These are phyloP conservation scores for Suillus brevipes DNA, from an alignment of 768 basidiomycete genomes.

Conservation along the genomic window DNA sequence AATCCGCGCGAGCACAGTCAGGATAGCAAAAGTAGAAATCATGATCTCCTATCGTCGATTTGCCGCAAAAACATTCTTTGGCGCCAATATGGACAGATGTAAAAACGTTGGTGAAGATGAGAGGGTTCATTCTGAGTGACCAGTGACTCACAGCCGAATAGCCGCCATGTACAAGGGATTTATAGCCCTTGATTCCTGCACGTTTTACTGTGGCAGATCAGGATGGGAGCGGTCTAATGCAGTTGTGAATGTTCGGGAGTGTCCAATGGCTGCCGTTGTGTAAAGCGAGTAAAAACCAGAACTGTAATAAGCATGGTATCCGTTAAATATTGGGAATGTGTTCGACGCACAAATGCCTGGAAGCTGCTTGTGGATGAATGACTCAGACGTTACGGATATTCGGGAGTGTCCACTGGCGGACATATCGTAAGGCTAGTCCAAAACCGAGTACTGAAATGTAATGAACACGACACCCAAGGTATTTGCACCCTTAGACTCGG, in stretches of 20 bases:
- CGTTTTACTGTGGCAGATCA: neutral
- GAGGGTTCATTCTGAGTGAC: neutral
- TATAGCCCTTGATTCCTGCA: neutral
- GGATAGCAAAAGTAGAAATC: constrained; percentile 32
- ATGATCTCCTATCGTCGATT: constrained; percentile 21
- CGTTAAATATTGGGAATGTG: neutral
- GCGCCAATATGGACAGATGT: constrained; percentile 12
- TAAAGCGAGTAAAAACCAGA: neutral
- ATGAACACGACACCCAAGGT: neutral
- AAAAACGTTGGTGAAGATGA: constrained; percentile 6
- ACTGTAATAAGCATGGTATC: neutral
- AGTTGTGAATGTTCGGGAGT: neutral
- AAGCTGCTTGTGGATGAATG: neutral
- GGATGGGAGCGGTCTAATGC: neutral
- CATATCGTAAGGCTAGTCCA: neutral
- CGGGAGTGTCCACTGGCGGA: neutral
- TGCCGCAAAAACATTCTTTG: constrained; percentile 28
- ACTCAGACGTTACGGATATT: neutral
- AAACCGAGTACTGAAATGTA: neutral
- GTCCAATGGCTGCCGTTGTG: neutral
- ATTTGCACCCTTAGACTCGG: neutral
- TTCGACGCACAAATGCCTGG: neutral
- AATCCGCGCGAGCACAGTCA: constrained; percentile 27
- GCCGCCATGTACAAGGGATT: neutral
- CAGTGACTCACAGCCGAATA: neutral